These are phyloP conservation scores for Capsicum pubescens DNA, from an alignment of 257 asterid species.

Conservation along the genomic window DNA sequence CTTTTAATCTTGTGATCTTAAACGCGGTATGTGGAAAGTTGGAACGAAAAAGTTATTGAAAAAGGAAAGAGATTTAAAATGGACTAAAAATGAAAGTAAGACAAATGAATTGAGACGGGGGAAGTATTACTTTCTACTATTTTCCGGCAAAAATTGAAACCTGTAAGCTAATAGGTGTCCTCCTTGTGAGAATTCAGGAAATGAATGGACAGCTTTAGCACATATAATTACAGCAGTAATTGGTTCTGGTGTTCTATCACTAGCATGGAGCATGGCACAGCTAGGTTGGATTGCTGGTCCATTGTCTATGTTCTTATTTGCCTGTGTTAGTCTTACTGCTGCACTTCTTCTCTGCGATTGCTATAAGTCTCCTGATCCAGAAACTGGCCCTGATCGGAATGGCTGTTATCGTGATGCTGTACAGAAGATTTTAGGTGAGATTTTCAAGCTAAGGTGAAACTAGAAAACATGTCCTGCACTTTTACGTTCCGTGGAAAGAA, in stretches of 20 bases:
- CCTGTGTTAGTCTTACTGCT: slow-evolving; percentile 49
- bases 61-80: no score
- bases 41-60: no score
- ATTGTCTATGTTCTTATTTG: slow-evolving; percentile 55
- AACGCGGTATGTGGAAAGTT: no score
- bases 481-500: not conserved
- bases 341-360: slow-evolving; percentile 60
- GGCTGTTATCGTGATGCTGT: slow-evolving; percentile 62
- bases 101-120: no score
- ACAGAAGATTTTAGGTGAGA: slow-evolving; percentile 56
- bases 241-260: slow-evolving; percentile 78
- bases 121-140: slow-evolving; percentile 7
- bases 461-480: not conserved
- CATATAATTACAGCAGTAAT: slow-evolving; percentile 76
- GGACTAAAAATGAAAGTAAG: no score
- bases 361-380: slow-evolving; percentile 57
- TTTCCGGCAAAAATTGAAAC: not conserved
- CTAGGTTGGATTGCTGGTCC: slow-evolving; percentile 90
- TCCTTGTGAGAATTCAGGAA: slow-evolving; percentile 46
- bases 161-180: slow-evolving; percentile 4
- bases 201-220: slow-evolving; percentile 77
- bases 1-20: no score
- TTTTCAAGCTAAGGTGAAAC: not conserved
- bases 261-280: slow-evolving; percentile 76
- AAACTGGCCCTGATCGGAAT: slow-evolving; percentile 48